A percentile compares a stretch with the other conserved stretches of the same genome.
These are phyloP conservation scores for Beauveria sp. DNA, from an alignment of 2,329 filamentous ascomycete genomes.

Conservation along the genomic window DNA sequence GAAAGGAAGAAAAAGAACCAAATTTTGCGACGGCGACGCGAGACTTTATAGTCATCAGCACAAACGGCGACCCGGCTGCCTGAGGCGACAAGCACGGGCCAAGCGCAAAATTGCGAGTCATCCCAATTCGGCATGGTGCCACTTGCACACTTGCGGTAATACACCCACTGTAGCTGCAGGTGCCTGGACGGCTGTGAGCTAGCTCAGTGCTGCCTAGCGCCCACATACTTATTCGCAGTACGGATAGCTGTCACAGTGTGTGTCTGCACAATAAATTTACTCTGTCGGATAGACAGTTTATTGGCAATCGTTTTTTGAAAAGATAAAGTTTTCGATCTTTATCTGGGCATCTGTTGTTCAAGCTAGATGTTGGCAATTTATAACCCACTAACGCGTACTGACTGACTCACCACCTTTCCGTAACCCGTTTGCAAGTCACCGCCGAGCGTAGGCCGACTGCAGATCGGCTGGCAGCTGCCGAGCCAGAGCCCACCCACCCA, in stretches of 20 bases:
- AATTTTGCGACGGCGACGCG: constrained; percentile 19
- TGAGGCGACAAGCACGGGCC: constrained; percentile 7
- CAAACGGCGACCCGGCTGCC: not conserved
- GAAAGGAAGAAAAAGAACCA: constrained; percentile 34
- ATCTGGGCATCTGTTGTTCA: too few species aligned
- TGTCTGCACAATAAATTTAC: too few species aligned
- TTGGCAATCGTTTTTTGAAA: too few species aligned
- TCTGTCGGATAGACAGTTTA: too few species aligned
- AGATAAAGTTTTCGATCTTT: too few species aligned
- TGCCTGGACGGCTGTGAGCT: not conserved
- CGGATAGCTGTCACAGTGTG: too few species aligned
- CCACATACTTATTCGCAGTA: too few species aligned
- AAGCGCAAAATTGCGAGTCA: constrained; percentile 1
- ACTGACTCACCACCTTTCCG: too few species aligned
- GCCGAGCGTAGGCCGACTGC: not conserved
- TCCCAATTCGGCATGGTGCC: not conserved
- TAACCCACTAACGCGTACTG: too few species aligned
- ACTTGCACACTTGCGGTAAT: not conserved
- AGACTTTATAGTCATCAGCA: constrained; percentile 26
- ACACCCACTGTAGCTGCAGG: not conserved
- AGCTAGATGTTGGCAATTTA: too few species aligned
- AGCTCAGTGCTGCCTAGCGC: not conserved
- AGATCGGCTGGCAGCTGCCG: not conserved
- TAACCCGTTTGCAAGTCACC: not conserved
- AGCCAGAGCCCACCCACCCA: constrained; percentile 2